A percentile compares a stretch with the other conserved stretches of the same genome.
phyloP scores from a whole-genome alignment of 1,139 yeast species.

The Saccharomyces hybrid region DNA sequence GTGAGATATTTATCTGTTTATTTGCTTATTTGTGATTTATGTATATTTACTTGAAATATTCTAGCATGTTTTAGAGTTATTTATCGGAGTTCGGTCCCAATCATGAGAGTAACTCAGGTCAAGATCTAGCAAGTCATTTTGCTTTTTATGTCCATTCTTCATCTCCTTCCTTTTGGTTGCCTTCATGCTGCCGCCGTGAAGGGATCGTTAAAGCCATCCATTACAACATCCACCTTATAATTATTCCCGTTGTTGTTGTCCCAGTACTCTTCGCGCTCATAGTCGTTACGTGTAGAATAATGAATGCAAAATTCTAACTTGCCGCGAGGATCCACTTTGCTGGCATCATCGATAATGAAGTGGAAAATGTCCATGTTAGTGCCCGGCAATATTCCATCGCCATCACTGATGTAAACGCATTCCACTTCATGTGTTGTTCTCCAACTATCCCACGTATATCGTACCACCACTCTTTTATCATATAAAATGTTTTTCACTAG shows the following conservation, averaged over 20 bases:
- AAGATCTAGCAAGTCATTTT: neutral
- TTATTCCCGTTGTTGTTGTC: slow-evolving; percentile 29
- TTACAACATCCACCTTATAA: slow-evolving; percentile 24
- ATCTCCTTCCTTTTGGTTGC: neutral
- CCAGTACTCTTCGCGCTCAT: slow-evolving; percentile 24
- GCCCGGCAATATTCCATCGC: slow-evolving; percentile 27
- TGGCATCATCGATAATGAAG: slow-evolving; percentile 25
- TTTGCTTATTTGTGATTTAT: neutral
- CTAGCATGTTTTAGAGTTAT: neutral
- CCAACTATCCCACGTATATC: slow-evolving; percentile 30
- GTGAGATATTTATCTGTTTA: neutral
- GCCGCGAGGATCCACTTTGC: slow-evolving; percentile 8
- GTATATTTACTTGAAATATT: neutral
- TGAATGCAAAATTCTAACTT: slow-evolving; percentile 27
- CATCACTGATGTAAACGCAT: slow-evolving; percentile 26
- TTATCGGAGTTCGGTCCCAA: neutral
- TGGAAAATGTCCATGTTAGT: slow-evolving; percentile 28
- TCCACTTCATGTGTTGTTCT: slow-evolving; percentile 24
- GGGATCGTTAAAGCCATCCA: slow-evolving; percentile 25
- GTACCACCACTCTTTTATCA: slow-evolving; percentile 26
- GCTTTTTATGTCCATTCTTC: neutral
- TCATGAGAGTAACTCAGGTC: neutral
- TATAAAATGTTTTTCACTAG: slow-evolving; percentile 27
- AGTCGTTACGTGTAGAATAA: slow-evolving; percentile 24
- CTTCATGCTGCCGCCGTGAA: slow-evolving; percentile 7